Percentiles rank a stretch among this genome's conserved stretches.
phyloP scores from a whole-genome alignment of 1,139 yeast species.

The Insectozyma bohioensis region DNA sequence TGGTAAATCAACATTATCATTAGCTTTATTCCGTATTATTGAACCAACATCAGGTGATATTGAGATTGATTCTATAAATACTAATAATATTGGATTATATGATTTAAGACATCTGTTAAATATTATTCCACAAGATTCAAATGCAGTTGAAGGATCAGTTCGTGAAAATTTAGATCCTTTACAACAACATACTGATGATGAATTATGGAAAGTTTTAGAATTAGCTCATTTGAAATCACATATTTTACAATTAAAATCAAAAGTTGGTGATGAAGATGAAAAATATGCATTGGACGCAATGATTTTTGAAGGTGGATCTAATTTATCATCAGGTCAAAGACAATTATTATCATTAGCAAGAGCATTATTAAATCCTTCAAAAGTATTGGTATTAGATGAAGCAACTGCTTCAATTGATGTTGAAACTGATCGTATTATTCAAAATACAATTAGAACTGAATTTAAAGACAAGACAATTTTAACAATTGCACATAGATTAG shows the following conservation, averaged over 20 bases:
- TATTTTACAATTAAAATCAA: conserved; percentile 31
- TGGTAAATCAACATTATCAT: conserved; percentile 39
- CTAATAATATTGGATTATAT: conserved; percentile 31
- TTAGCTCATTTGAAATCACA: conserved; percentile 37
- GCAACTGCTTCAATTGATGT: conserved; percentile 42
- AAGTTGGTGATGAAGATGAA: conserved; percentile 18
- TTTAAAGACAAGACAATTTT: conserved; percentile 35
- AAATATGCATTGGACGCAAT: conserved; percentile 22
- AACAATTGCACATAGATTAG: conserved; percentile 39
- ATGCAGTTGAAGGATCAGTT: conserved; percentile 34
- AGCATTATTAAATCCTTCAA: conserved; percentile 29
- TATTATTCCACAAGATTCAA: conserved; percentile 42
- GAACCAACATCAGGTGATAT: conserved; percentile 35
- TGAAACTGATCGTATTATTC: conserved; percentile 36
- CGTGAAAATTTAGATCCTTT: conserved; percentile 40
- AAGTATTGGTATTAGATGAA: conserved; percentile 34
- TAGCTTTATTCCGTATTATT: conserved; percentile 39
- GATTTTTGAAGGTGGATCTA: conserved; percentile 33
- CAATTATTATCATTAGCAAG: conserved; percentile 38
- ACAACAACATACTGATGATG: conserved; percentile 26
- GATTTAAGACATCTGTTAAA: conserved; percentile 35
- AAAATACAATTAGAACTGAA: conserved; percentile 31
- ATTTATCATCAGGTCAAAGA: conserved; percentile 36
- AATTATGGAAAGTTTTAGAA: conserved; percentile 34
- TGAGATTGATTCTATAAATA: conserved; percentile 32